A percentile compares a stretch with the other conserved stretches of the same genome.
phyloP scores from a whole-genome alignment of 2,329 filamentous ascomycete species.

The Sporothrix globosa region DNA sequence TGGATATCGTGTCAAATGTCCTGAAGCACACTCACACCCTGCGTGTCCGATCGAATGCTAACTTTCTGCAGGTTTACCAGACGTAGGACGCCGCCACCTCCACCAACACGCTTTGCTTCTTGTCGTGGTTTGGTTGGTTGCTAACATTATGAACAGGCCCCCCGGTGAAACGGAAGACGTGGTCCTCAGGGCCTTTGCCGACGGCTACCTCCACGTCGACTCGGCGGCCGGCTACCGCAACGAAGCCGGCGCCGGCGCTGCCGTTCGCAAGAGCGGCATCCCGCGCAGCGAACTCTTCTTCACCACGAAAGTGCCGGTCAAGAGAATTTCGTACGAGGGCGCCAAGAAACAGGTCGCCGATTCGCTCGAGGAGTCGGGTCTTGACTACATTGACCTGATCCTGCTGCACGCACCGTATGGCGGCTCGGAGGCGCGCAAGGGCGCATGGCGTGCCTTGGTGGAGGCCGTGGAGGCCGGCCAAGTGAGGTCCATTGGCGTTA shows the following conservation, averaged over 20 bases:
- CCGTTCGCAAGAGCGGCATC: slow-evolving; percentile 57
- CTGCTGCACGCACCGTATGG: slow-evolving; percentile 66
- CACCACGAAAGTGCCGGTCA: slow-evolving; percentile 61
- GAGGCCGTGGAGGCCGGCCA: slow-evolving; percentile 65
- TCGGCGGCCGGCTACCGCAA: slow-evolving; percentile 68
- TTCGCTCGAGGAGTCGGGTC: slow-evolving; percentile 46
- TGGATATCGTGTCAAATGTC: neutral
- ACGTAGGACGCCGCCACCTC: too few relatives aligned
- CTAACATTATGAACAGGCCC: neutral
- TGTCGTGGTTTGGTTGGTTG: too few relatives aligned
- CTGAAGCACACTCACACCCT: too few relatives aligned
- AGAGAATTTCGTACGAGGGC: slow-evolving; percentile 48
- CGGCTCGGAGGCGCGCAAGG: slow-evolving; percentile 59
- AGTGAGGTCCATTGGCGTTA: slow-evolving; percentile 64
- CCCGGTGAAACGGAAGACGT: slow-evolving; percentile 26
- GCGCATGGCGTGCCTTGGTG: slow-evolving; percentile 65
- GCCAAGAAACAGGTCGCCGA: neutral
- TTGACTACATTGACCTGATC: slow-evolving; percentile 69
- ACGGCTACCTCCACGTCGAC: slow-evolving; percentile 59
- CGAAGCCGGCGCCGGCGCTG: slow-evolving; percentile 63
- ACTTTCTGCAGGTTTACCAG: too few relatives aligned
- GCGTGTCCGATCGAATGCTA: too few relatives aligned
- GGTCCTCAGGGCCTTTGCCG: slow-evolving; percentile 47
- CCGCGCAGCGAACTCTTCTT: slow-evolving; percentile 61
- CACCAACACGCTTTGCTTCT: too few relatives aligned